Conservation (phyloP, 1,139 yeast genomes). For the Hansenula lynferdii region DNA sequence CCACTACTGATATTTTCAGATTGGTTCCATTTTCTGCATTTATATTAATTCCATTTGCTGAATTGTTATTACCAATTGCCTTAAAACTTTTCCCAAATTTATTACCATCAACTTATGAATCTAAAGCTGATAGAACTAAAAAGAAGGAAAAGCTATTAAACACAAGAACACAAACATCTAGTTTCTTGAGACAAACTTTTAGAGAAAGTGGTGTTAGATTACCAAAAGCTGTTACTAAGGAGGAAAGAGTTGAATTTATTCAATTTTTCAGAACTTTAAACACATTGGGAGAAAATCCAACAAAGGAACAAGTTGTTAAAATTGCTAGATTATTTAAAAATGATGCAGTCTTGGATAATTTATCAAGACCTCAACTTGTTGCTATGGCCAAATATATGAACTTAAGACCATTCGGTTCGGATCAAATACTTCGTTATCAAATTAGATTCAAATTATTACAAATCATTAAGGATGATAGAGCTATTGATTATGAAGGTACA, state of each 20-base stretch:
- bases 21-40: conserved; percentile 93
- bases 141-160: conserved; percentile 65
- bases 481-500: conserved; percentile 93
- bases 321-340: conserved; percentile 92
- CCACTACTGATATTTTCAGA: conserved; percentile 79
- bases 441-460: conserved; percentile 86
- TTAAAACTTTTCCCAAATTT: conserved; percentile 87
- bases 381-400: conserved; percentile 96
- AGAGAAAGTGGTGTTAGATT: conserved; percentile 62
- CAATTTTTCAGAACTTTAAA: conserved; percentile 72
- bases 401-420: conserved; percentile 90
- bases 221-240: conserved; percentile 57
- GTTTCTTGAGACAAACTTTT: conserved; percentile 72
- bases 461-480: conserved; percentile 88
- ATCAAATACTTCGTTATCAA: conserved; percentile 85
- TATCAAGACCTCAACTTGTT: conserved; percentile 85
- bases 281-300: conserved; percentile 49
- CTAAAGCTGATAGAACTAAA: conserved; percentile 64
- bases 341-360: conserved; percentile 88
- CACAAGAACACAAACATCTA: conserved; percentile 78
- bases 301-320: conserved; percentile 66
- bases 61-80: conserved; percentile 83
- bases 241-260: conserved; percentile 73
- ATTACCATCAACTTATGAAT: conserved; percentile 92
- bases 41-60: conserved; percentile 91